Evolutionary conservation across 768 basidiomycete genomes (phyloP).

Genomic region (Suillus bovinus): DNA sequence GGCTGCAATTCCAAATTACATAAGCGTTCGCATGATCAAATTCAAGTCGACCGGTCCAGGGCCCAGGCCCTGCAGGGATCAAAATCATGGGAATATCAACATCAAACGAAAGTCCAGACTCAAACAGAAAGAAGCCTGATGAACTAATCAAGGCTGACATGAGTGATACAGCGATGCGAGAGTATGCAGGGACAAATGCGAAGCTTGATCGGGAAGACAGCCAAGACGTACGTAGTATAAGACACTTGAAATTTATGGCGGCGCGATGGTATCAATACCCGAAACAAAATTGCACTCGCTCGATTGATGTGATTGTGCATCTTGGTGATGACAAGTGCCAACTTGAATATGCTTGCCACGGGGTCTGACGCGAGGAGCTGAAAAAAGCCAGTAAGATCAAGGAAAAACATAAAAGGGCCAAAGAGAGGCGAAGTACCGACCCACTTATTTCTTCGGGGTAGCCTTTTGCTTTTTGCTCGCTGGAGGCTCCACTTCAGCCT

Average conservation of each 20-base stretch:
- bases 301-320: background rate
- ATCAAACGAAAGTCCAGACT: background rate
- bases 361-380: background rate
- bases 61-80: too few relatives aligned
- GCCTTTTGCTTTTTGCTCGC: constrained; percentile 10
- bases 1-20: background rate
- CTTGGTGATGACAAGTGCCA: background rate
- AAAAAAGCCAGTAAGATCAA: background rate
- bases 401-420: background rate
- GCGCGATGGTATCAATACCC: background rate
- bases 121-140: background rate
- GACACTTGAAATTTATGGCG: background rate
- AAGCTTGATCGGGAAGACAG: background rate
- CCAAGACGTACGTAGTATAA: background rate
- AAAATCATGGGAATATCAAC: too few relatives aligned
- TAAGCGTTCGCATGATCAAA: background rate
- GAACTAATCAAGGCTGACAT: background rate
- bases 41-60: too few relatives aligned
- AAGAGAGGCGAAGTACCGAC: background rate
- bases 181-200: background rate
- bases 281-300: background rate
- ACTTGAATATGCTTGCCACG: background rate
- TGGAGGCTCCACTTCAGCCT: constrained; percentile 31
- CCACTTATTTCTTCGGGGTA: constrained; percentile 8
- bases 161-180: background rate